Base-by-base conservation (phyloP, 1,139 yeast species). In the Blastobotrys malaysiensis region DNA sequence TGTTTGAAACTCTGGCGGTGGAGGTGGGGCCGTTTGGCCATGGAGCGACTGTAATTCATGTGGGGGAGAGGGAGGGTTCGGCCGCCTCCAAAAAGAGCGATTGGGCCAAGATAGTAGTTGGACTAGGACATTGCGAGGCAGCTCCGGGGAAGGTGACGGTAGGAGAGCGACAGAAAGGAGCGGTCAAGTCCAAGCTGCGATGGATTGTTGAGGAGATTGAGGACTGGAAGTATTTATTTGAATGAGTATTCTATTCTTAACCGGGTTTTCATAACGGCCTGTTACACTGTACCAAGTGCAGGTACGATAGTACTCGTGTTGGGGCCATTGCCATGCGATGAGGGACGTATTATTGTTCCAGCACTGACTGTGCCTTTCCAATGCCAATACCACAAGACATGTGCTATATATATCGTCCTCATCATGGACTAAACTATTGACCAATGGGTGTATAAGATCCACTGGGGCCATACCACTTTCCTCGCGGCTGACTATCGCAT, bases 161-260 rank as follows among this genome's bases (percentile, higher is more conserved):
- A 7, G 71, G 71, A 2, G 55, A 66, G 7, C 61, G 63, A 47
- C 51, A 54, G 9, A 59, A 62, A 3, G 60, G 59, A 21, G 60
- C 63, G 5, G 62, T 66, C 56, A 63, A 62, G 20, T 67, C 70
- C 54, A 66, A 68, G 58, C 58, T 70, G 51, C 56, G 74, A 19
- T 61, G 64, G 43, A 61, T 60, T 48, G 66, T 68, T 6, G 74
- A 70, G 58, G 74, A 70, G 52, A 64, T 70, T 20, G 74, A 70
- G 55, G 74, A 70, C 52, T 70, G 74, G 74, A 69, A 68, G 62
- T 70, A 63, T 58, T 52, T 70, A 52, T 52, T 48, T 18, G 54
- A 52, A 11, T 14, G 20, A 16, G 9, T n/a, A n/a, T n/a, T n/a
- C n/a, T n/a, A n/a, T n/a, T n/a, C n/a, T n/a, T n/a, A n/a, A n/a